Conservation (phyloP, 371 early-diverging fungal species). For the Nematocida ironsii region DNA sequence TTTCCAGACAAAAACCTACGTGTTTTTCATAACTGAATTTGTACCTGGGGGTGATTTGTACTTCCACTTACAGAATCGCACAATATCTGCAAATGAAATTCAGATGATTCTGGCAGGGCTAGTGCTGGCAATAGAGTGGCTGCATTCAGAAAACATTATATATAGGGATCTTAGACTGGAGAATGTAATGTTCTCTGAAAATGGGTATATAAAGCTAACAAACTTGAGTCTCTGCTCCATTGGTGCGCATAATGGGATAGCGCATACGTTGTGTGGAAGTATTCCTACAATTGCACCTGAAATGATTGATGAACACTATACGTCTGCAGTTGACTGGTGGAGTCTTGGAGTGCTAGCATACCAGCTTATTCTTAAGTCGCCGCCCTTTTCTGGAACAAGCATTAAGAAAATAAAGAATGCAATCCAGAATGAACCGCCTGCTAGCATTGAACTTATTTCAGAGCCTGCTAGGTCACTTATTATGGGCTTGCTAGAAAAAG, state of each 20-base stretch:
- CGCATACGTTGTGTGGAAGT: slow-evolving; percentile 92
- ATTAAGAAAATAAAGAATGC: slow-evolving; percentile 28
- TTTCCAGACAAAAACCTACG: slow-evolving; percentile 63
- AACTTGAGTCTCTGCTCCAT: slow-evolving; percentile 91
- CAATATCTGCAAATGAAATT: slow-evolving; percentile 88
- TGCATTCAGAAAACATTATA: slow-evolving; percentile 89
- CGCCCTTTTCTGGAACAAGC: slow-evolving; percentile 73
- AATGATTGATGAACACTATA: slow-evolving; percentile 87
- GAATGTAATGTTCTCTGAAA: slow-evolving; percentile 78
- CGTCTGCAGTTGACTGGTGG: slow-evolving; percentile 94
- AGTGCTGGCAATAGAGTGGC: slow-evolving; percentile 83
- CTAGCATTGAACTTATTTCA: not conserved
- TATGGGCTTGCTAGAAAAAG: slow-evolving; percentile 68
- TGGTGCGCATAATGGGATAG: slow-evolving; percentile 75
- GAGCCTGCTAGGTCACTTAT: slow-evolving; percentile 50
- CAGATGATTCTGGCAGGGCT: slow-evolving; percentile 94
- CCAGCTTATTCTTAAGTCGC: slow-evolving; percentile 82
- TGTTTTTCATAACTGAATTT: slow-evolving; percentile 68
- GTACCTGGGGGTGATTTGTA: slow-evolving; percentile 84
- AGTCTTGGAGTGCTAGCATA: slow-evolving; percentile 89
- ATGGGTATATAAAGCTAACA: slow-evolving; percentile 86
- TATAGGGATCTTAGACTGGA: slow-evolving; percentile 95
- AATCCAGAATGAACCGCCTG: slow-evolving; percentile 46
- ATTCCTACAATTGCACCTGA: slow-evolving; percentile 90
- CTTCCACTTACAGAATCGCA: slow-evolving; percentile 89